Base-by-base conservation (phyloP, 2,329 filamentous ascomycete genomes). In the Madurella fahalii region DNA sequence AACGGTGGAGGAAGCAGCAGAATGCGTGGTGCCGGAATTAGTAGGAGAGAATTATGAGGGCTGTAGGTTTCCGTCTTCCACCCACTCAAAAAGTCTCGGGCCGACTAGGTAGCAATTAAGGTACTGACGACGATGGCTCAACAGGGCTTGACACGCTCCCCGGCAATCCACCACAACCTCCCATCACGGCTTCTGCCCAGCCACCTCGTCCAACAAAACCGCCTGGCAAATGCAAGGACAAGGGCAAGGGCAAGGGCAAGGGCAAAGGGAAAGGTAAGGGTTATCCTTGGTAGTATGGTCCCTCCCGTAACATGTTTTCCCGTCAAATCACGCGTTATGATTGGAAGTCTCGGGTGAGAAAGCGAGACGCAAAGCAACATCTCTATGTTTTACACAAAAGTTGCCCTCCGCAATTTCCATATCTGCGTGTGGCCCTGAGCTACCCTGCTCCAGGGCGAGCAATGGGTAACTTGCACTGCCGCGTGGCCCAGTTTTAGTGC, bases 11-110 rank as follows among this genome's bases (percentile, higher is more conserved):
- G 56, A 57, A 16, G 67, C 66, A 31, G 60, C 58, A 52, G 34
- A 58, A 9, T 70, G 68, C 60, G 52, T 55, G 37, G 64, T 71
- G 3, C 58, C 60, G 44, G 61, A 61, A 44, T 43, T 62, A 4
- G 68, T 69, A 8, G 40, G 61, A 2, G 69, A 71, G 61, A 63
- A 70, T 30, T 57, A 67, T 15, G 65, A 71, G 5, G 67, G 68
- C 45, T 71, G 68, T 69, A 63, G 65, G 68, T 69, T 37, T 42
- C n/a, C 43, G 40, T 39, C 13, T 30, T 48, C 16, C 18, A 40
- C 4, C n/a, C 2, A 25, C 25, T 7, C 25, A 25, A 7, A 25
- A 25, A 25, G n/a, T 25, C 25, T 44, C 30, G 17, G 2, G 32
- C 30, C 43, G 5, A 16, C n/a, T 2, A n/a, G n/a, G n/a, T n/a